Evolutionary conservation across 2,329 filamentous ascomycete genomes (phyloP).

Genomic region (Microdochium nivale): DNA sequence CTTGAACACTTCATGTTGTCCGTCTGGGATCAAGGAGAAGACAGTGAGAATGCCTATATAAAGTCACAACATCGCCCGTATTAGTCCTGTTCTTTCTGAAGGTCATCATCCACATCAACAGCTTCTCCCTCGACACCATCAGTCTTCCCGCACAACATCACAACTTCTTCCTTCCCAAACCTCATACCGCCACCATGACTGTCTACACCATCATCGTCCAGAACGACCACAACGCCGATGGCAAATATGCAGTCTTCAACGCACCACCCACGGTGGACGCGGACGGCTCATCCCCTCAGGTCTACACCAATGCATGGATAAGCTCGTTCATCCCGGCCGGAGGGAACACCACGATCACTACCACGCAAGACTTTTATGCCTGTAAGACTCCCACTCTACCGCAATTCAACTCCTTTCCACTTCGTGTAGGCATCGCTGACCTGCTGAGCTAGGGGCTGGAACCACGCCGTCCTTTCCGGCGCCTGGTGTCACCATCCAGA

Average conservation of each 20-base stretch:
- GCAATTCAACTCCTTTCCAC: neutral
- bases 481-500: neutral
- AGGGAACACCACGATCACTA: neutral
- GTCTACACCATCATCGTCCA: neutral
- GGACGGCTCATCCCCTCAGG: neutral
- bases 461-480: neutral
- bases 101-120: neutral
- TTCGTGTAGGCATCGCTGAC: neutral
- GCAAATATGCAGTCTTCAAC: neutral
- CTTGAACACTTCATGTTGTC: no score
- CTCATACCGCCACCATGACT: neutral
- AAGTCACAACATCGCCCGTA: no score
- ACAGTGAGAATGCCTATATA: no score
- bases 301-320: neutral
- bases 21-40: no score
- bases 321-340: neutral
- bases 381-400: neutral
- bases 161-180: neutral
- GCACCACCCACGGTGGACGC: neutral
- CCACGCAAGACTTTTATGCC: neutral
- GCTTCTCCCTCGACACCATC: neutral
- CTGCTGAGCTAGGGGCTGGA: neutral
- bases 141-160: no score
- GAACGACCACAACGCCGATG: neutral
- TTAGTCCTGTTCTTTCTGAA: no score